These are phyloP conservation scores for Allantophomopsis lycopodina DNA, from an alignment of 2,329 filamentous ascomycete genomes.

Conservation along the genomic window DNA sequence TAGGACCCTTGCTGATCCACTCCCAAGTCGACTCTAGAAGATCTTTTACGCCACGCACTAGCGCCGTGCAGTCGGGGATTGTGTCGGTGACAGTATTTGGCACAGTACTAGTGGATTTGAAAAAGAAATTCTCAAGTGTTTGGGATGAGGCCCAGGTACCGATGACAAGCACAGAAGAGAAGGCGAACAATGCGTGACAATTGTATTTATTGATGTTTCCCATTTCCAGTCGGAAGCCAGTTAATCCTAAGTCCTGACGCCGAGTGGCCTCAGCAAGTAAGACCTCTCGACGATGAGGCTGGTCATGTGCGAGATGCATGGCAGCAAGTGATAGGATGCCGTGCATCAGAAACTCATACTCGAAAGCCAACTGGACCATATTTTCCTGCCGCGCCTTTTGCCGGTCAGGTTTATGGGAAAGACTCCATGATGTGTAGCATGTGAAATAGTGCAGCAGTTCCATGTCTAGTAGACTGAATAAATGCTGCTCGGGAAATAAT, in stretches of 20 bases:
- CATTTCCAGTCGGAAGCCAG: conserved; percentile 23
- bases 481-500: too few relatives aligned
- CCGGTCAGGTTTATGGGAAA: conserved; percentile 5
- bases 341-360: conserved; percentile 21
- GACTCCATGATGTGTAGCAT: conserved; percentile 20
- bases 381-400: conserved; percentile 10
- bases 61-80: not conserved
- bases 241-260: conserved; percentile 7
- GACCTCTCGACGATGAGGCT: conserved; percentile 4
- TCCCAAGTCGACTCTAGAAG: not conserved
- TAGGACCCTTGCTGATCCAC: not conserved
- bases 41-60: not conserved
- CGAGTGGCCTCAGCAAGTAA: not conserved
- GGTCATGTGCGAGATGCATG: conserved; percentile 19
- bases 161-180: conserved; percentile 18
- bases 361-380: conserved; percentile 11
- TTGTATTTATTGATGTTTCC: conserved; percentile 25
- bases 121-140: not conserved
- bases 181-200: conserved; percentile 18
- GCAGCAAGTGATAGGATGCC: conserved; percentile 20
- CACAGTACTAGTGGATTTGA: not conserved
- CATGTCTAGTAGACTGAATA: conserved; percentile 21
- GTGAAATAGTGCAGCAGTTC: conserved; percentile 29
- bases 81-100: not conserved
- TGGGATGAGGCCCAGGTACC: conserved; percentile 16